phyloP scores from a whole-genome alignment of 768 basidiomycete genomes.

The Termitomyces sp. region DNA sequence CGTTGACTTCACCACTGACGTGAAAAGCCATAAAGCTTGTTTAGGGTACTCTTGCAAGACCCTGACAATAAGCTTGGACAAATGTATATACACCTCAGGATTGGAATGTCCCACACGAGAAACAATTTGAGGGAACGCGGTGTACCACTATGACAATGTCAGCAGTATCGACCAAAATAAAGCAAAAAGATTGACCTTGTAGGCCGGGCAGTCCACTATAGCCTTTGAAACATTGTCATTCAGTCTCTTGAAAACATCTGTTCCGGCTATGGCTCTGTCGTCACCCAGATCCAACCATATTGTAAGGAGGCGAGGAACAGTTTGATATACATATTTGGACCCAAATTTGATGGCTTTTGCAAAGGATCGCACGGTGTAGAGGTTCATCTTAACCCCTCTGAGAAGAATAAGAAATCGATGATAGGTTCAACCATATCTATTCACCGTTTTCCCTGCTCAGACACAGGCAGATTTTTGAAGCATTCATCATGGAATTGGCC shows the following conservation, averaged over 20 bases:
- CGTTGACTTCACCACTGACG: constrained; percentile 82
- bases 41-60: constrained; percentile 84
- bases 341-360: constrained; percentile 69
- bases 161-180: too few species aligned
- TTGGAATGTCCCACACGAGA: constrained; percentile 84
- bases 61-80: constrained; percentile 59
- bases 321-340: constrained; percentile 95
- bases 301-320: constrained; percentile 88
- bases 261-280: constrained; percentile 22
- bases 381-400: constrained; percentile 61
- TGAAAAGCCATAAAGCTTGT: constrained; percentile 91
- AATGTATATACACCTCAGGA: constrained; percentile 46
- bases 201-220: constrained; percentile 60
- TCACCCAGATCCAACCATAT: constrained; percentile 95
- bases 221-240: constrained; percentile 50
- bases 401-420: background rate
- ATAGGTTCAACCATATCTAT: background rate
- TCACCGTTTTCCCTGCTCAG: constrained; percentile 43
- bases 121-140: constrained; percentile 94
- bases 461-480: constrained; percentile 44
- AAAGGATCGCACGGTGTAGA: constrained; percentile 61
- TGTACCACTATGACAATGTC: constrained; percentile 67
- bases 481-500: constrained; percentile 86
- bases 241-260: constrained; percentile 46
- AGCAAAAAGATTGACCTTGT: constrained; percentile 46